These are phyloP conservation scores for Oryza coarctata DNA, from an alignment of 176 grass and related monocot species.

Conservation along the genomic window DNA sequence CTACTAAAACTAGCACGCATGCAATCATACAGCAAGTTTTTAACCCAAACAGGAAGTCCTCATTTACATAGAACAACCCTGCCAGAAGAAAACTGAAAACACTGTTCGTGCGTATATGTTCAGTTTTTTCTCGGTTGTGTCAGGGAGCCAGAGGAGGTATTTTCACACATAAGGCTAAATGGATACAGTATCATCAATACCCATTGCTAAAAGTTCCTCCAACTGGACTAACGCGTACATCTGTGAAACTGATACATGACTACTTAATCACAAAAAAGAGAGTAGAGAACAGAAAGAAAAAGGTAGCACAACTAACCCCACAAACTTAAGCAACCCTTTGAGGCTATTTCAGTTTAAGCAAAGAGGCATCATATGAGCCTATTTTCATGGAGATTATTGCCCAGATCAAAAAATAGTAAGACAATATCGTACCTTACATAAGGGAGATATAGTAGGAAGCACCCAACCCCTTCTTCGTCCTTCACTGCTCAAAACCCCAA, in stretches of 20 bases:
- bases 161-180: neutral
- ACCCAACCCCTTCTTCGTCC: constrained; percentile 78
- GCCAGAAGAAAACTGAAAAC: neutral
- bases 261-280: neutral
- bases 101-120: neutral
- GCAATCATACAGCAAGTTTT: neutral
- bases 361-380: neutral
- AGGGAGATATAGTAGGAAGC: constrained; percentile 64
- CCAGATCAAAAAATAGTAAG: neutral
- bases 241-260: neutral
- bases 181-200: neutral
- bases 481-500: constrained; percentile 58
- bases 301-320: neutral
- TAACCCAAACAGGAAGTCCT: neutral
- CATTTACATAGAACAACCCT: neutral
- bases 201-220: neutral
- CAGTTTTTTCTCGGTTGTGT: neutral
- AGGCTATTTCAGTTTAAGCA: constrained; percentile 13
- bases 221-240: neutral
- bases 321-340: constrained; percentile 4
- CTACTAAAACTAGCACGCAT: constrained; percentile 23
- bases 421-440: constrained; percentile 45
- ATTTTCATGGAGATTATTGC: neutral
- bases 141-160: neutral
- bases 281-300: neutral